phyloP scores from a whole-genome alignment of 371 early-diverging fungal genomes.

The Rhizopus arrhizus region DNA sequence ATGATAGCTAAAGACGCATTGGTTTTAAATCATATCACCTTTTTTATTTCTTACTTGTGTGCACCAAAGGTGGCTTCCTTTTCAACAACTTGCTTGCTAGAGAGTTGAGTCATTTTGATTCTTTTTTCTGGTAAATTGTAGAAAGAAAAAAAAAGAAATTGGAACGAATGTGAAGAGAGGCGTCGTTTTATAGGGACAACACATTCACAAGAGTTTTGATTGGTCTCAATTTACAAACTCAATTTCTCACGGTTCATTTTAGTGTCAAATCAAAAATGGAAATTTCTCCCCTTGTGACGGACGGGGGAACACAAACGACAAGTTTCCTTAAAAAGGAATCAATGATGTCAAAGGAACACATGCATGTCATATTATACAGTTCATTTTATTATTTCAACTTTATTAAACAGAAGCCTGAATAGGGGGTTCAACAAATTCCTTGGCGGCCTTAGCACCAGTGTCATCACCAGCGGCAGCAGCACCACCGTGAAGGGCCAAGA shows the following conservation, averaged over 20 bases:
- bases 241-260: constrained; percentile 2
- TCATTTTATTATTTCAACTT: too few species aligned
- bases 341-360: too few species aligned
- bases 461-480: constrained; percentile 70
- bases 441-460: constrained; percentile 71
- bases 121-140: not conserved
- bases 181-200: too few species aligned
- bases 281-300: too few species aligned
- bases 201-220: not conserved
- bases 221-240: not conserved
- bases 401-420: constrained; percentile 75
- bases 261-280: not conserved
- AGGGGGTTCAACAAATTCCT: constrained; percentile 85
- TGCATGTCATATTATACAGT: too few species aligned
- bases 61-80: constrained; percentile 80
- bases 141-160: constrained; percentile 12
- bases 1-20: constrained; percentile 76
- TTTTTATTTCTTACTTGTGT: constrained; percentile 70
- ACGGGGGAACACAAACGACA: too few species aligned
- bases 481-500: constrained; percentile 94
- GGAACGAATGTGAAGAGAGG: not conserved
- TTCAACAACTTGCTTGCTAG: constrained; percentile 63
- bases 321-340: too few species aligned
- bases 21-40: not conserved
- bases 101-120: constrained; percentile 20